These are phyloP conservation scores for Alnus rubra DNA, from an alignment of 306 rosid species.

Conservation along the genomic window DNA sequence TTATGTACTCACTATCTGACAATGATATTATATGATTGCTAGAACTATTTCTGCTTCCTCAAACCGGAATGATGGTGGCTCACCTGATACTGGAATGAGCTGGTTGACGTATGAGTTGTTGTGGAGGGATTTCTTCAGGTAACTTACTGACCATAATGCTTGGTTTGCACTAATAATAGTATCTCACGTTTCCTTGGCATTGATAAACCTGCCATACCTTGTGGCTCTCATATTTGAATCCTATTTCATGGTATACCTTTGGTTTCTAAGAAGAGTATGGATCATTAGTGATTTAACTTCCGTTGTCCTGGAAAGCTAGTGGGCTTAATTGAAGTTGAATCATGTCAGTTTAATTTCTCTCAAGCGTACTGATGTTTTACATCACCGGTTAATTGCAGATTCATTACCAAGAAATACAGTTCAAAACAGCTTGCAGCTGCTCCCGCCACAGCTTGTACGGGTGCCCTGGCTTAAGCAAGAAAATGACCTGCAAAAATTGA, in stretches of 20 bases:
- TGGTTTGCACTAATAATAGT: neutral
- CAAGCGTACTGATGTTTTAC: neutral
- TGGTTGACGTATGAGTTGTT: conserved; percentile 91
- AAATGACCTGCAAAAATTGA: conserved; percentile 11
- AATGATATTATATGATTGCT: conserved; percentile 19
- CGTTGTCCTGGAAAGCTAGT: neutral
- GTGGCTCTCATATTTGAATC: neutral
- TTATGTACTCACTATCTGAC: conserved; percentile 20
- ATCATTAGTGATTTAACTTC: neutral
- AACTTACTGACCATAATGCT: conserved; percentile 19
- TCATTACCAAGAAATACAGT: conserved; percentile 83
- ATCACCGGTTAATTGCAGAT: conserved; percentile 49
- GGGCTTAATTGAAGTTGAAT: neutral
- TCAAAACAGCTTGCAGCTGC: conserved; percentile 60
- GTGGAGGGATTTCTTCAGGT: conserved; percentile 99
- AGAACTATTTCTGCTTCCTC: conserved; percentile 61
- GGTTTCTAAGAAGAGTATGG: neutral
- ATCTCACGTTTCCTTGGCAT: neutral
- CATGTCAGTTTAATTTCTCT: neutral
- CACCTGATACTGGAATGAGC: conserved; percentile 58
- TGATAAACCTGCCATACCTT: neutral
- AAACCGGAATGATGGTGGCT: conserved; percentile 52
- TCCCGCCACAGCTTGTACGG: conserved; percentile 76
- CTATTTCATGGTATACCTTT: neutral
- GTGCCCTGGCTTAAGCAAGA: conserved; percentile 67